phyloP scores from a whole-genome alignment of 805 yeast genomes.

The Candida dajiaensis region DNA sequence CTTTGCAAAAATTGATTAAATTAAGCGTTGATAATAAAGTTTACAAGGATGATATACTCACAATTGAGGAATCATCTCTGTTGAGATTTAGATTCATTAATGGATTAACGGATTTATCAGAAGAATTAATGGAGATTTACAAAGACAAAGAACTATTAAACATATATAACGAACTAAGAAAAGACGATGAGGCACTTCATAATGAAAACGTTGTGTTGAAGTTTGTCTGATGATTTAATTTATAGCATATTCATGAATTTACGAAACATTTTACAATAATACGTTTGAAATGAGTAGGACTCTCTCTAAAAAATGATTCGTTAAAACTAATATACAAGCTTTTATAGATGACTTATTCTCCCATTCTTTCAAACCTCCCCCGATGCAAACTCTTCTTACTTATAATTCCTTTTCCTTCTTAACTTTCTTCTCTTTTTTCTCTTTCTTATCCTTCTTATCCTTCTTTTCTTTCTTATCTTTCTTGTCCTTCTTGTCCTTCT shows the following conservation, averaged over 20 bases:
- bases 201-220: not conserved
- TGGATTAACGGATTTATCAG: constrained; percentile 1
- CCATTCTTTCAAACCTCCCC: not conserved
- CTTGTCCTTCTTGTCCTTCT: constrained; percentile 4
- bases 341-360: not conserved
- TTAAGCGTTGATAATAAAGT: constrained; percentile 4
- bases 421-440: constrained; percentile 8
- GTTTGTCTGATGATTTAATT: not conserved
- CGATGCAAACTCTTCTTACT: constrained; percentile 1
- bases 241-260: not conserved
- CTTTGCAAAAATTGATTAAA: constrained; percentile 3
- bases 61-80: constrained; percentile 1
- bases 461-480: constrained; percentile 11
- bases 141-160: not conserved
- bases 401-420: not conserved
- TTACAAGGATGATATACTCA: not conserved
- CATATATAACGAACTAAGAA: not conserved
- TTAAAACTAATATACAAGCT: not conserved
- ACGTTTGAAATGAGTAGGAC: not conserved
- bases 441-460: constrained; percentile 17
- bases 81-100: constrained; percentile 6
- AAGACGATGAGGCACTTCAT: not conserved
- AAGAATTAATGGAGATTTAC: not conserved
- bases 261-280: not conserved
- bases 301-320: not conserved